Evolutionary conservation across 768 basidiomycete species (phyloP), one percentile per base, ranked within the genome.

Genomic region (Gelatoporia subvermispora): DNA sequence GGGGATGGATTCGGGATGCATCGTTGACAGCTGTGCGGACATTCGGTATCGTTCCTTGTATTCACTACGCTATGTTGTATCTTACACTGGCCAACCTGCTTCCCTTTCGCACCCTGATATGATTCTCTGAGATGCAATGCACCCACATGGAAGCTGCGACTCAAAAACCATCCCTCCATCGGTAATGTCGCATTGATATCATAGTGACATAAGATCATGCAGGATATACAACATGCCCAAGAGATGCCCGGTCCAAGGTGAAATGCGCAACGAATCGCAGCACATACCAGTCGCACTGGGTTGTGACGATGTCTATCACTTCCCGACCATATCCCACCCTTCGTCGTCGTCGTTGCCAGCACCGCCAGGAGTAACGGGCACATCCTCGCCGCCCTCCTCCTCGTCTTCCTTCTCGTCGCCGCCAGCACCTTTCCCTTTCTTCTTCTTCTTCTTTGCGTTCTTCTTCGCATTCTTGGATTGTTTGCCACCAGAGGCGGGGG

Each of bases 1-100:
- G 57, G 57, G 25, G 57, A 63, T 20, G 54, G 55, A 18, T 63
- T 57, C n/a, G 54, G 52, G 7, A 57, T 63, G 53, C 58, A 61
- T 35, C 54, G 46, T 7, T 52, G 42, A 43, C 23, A 3, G 39
- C 39, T 41, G 18, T 20, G 9, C 18, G 8, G 8, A 16, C 16
- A 5, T n/a, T n/a, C n/a, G n/a, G 37, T 38, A 38, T 38, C 37
- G 37, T 16, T 8, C 8, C n/a, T 8, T 21, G 37, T 39, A 39
- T 39, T 39, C n/a, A 5, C 9, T 35, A n/a, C 9, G n/a, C n/a
- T 16, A n/a, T 21, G 13, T 20, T 43, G 41, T 43, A 24, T 22
- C 23, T 43, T 43, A 43, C 23, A 15, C 3, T 4, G 18, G 10
- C 10, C 21, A 11, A 20, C 23, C n/a, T 11, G 21, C 10, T 13